Conservation (phyloP, 768 basidiomycete species). For the Hygrocybe coccinea region DNA sequence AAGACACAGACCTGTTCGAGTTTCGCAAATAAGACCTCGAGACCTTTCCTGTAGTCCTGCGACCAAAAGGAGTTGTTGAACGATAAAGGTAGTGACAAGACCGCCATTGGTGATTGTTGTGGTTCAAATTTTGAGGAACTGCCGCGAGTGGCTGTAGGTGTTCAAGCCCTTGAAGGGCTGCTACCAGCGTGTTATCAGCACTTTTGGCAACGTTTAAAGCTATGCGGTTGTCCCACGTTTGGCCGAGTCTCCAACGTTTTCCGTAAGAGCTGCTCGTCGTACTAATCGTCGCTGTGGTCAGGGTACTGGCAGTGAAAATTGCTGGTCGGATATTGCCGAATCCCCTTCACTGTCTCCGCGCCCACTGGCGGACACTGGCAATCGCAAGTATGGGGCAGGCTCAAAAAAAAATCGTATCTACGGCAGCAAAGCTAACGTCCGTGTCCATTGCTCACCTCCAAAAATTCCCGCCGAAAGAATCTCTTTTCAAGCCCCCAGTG, state of each 20-base stretch:
- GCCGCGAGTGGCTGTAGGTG: not conserved
- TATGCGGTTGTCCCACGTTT: no score
- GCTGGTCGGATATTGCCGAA: not conserved
- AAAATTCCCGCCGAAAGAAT: slow-evolving; percentile 60
- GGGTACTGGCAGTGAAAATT: not conserved
- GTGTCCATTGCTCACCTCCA: slow-evolving; percentile 52
- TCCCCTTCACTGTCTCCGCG: not conserved
- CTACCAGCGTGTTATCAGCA: no score
- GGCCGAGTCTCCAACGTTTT: no score
- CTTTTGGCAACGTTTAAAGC: no score
- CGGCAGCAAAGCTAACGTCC: slow-evolving; percentile 47
- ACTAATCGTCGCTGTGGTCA: not conserved
- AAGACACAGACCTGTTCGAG: slow-evolving; percentile 60
- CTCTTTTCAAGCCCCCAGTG: slow-evolving; percentile 31
- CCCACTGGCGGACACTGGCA: slow-evolving; percentile 3
- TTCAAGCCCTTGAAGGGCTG: not conserved
- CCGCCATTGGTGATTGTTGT: slow-evolving; percentile 60
- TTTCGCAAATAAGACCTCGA: slow-evolving; percentile 71
- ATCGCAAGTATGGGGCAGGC: slow-evolving; percentile 48
- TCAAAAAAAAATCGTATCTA: slow-evolving; percentile 46
- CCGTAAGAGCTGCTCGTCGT: not conserved
- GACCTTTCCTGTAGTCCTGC: slow-evolving; percentile 79
- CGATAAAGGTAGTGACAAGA: slow-evolving; percentile 79
- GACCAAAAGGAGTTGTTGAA: slow-evolving; percentile 96
- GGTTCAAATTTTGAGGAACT: no score